Conservation (phyloP, 495 filamentous ascomycete genomes). For the Daldinia vernicosa region DNA sequence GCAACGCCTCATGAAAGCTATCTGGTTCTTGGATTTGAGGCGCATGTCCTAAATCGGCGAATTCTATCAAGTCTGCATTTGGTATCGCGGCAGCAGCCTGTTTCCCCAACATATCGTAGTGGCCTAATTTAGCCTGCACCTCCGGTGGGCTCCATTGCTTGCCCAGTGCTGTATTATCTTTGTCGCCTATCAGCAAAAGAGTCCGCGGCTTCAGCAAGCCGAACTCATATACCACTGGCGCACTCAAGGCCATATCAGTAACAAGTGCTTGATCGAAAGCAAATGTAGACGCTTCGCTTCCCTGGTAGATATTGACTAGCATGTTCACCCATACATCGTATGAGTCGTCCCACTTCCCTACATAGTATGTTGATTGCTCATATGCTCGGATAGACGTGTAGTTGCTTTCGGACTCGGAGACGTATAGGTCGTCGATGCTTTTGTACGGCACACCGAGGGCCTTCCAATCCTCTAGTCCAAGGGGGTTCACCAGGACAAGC, state of each 20-base stretch:
- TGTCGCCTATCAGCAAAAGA: constrained; percentile 52
- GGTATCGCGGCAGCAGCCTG: constrained; percentile 51
- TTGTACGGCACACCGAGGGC: constrained; percentile 54
- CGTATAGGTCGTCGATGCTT: constrained; percentile 43
- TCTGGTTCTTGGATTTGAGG: constrained; percentile 56
- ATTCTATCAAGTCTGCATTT: constrained; percentile 52
- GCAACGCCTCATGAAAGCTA: constrained; percentile 47
- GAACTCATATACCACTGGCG: constrained; percentile 57
- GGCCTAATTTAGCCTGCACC: constrained; percentile 50
- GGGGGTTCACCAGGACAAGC: constrained; percentile 51
- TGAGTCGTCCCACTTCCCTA: constrained; percentile 45
- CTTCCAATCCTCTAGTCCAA: constrained; percentile 58
- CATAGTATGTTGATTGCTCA: constrained; percentile 57
- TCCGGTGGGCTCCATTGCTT: constrained; percentile 56
- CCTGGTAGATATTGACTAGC: constrained; percentile 55
- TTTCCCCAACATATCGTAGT: constrained; percentile 54
- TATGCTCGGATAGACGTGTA: constrained; percentile 52
- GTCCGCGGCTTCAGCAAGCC: constrained; percentile 46
- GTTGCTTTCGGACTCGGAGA: constrained; percentile 45
- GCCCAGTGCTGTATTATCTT: constrained; percentile 57
- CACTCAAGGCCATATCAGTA: constrained; percentile 56
- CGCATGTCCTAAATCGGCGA: constrained; percentile 54
- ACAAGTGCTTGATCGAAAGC: constrained; percentile 49
- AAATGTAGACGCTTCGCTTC: constrained; percentile 45
- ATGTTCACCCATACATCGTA: constrained; percentile 60